These are phyloP conservation scores for Cutaneotrichosporon mucoides DNA, from an alignment of 1,284 basidiomycete species.

Conservation along the genomic window DNA sequence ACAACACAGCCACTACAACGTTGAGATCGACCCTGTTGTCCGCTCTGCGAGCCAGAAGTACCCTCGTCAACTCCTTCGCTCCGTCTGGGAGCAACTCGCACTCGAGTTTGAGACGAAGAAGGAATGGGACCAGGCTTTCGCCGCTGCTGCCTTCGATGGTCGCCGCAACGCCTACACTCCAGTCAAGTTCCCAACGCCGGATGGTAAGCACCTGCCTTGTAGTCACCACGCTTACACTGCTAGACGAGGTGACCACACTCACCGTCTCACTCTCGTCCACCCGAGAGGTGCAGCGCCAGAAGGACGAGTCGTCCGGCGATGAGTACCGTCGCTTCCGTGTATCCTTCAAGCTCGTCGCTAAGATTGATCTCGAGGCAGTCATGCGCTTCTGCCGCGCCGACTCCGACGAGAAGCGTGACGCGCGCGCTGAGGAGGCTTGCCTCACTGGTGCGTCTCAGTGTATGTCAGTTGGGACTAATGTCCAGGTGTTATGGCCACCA, in stretches of 20 bases:
- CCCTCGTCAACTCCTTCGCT: constrained; percentile 27
- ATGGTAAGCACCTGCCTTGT: constrained; percentile 17
- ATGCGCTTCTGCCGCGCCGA: constrained; percentile 38
- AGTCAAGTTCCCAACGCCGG: constrained; percentile 26
- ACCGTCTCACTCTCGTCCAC: constrained; percentile 31
- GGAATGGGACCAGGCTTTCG: constrained; percentile 22
- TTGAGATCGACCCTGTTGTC: constrained; percentile 44
- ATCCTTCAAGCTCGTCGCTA: constrained; percentile 35
- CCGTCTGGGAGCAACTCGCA: constrained; percentile 32
- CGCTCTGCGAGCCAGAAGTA: constrained; percentile 35
- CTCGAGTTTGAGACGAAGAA: constrained; percentile 21
- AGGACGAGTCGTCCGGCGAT: constrained; percentile 31
- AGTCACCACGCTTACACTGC: background rate
- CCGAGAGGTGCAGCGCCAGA: constrained; percentile 27
- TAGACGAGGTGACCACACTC: constrained; percentile 13
- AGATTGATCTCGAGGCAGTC: constrained; percentile 38
- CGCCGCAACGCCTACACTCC: constrained; percentile 42
- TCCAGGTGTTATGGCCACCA: constrained; percentile 36
- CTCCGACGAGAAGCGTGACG: constrained; percentile 15
- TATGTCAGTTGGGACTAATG: too few relatives aligned
- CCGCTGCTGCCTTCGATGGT: constrained; percentile 33
- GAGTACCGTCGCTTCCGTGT: constrained; percentile 35
- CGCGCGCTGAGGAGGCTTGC: constrained; percentile 29
- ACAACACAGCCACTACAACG: constrained; percentile 41
- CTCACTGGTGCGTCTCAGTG: constrained; percentile 31